A percentile compares a stretch with the other conserved stretches of the same genome.
Evolutionary conservation across 2,329 filamentous ascomycete genomes (phyloP).

Genomic region (Lasiodiplodia hormozganensis): DNA sequence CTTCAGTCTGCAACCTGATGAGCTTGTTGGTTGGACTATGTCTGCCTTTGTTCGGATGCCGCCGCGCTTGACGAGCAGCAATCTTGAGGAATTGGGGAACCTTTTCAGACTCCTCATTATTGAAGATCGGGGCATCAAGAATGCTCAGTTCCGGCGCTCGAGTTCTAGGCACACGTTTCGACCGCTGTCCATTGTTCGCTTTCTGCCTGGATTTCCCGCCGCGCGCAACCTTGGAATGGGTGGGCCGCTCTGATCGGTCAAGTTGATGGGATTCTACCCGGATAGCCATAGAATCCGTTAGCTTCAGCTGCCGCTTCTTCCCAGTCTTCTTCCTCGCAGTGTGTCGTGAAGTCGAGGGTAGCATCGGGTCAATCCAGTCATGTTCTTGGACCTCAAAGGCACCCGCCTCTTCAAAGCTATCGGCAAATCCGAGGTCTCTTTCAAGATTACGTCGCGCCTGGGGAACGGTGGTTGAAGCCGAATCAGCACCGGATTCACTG

Average conservation of each 20-base stretch:
- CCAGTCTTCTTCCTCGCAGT: slow-evolving; percentile 33
- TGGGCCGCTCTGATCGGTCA: slow-evolving; percentile 5
- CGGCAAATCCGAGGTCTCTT: slow-evolving; percentile 17
- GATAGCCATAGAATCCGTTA: slow-evolving; percentile 43
- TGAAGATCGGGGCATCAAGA: slow-evolving; percentile 50
- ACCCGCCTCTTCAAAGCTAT: slow-evolving; percentile 15
- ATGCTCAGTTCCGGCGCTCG: slow-evolving; percentile 54
- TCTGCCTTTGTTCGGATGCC: slow-evolving; percentile 56
- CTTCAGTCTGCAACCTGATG: slow-evolving; percentile 57
- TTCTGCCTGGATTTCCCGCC: neutral
- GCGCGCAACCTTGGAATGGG: neutral
- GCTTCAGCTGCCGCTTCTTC: slow-evolving; percentile 45
- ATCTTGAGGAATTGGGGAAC: slow-evolving; percentile 63
- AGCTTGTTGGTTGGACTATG: slow-evolving; percentile 60
- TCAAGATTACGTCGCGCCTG: neutral
- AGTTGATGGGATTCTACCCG: slow-evolving; percentile 31
- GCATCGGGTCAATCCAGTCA: slow-evolving; percentile 53
- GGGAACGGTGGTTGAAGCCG: neutral
- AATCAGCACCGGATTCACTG: slow-evolving; percentile 30
- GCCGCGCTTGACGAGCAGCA: slow-evolving; percentile 60
- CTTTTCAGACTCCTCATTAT: neutral
- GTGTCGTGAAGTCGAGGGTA: slow-evolving; percentile 38
- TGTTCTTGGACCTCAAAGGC: slow-evolving; percentile 52
- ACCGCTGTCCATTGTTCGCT: neutral
- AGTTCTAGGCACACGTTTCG: slow-evolving; percentile 30